Evolutionary conservation across 106 monocot species (phyloP).

Genomic region (Hemerocallis citrina): DNA sequence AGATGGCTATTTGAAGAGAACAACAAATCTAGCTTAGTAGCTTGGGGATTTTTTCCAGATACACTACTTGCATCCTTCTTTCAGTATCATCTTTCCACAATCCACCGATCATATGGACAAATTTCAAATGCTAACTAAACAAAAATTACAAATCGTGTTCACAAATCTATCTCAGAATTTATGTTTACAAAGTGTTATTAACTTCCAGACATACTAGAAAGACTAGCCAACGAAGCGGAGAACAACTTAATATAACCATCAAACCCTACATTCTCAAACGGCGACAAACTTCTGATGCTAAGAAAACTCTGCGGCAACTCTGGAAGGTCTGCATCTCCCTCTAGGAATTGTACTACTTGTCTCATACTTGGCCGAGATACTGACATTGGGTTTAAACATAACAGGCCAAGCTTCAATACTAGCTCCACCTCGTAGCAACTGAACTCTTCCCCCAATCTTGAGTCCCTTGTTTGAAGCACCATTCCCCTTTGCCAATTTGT

Average conservation of each 20-base stretch:
- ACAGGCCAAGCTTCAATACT: constrained; percentile 9
- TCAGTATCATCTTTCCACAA: too few species aligned
- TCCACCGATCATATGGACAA: too few species aligned
- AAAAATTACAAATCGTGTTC: too few species aligned
- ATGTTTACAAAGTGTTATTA: background rate
- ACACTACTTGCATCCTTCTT: too few species aligned
- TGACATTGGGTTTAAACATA: constrained; percentile 11
- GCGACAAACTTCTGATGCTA: background rate
- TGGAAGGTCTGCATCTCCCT: background rate
- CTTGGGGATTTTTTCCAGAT: too few species aligned
- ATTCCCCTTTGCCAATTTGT: background rate
- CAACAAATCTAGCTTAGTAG: too few species aligned
- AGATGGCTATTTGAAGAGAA: too few species aligned
- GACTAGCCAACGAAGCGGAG: background rate
- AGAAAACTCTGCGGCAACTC: background rate
- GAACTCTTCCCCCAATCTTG: background rate
- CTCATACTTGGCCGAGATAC: constrained; percentile 9
- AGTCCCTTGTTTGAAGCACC: background rate
- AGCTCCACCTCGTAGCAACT: constrained; percentile 6
- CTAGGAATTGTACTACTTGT: constrained; percentile 9
- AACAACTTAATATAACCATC: background rate
- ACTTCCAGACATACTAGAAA: background rate
- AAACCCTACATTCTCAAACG: background rate
- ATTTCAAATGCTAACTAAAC: too few species aligned
- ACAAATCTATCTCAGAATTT: too few species aligned